phyloP scores from a whole-genome alignment of 2,329 filamentous ascomycete species.

The Clarireedia hainanense region DNA sequence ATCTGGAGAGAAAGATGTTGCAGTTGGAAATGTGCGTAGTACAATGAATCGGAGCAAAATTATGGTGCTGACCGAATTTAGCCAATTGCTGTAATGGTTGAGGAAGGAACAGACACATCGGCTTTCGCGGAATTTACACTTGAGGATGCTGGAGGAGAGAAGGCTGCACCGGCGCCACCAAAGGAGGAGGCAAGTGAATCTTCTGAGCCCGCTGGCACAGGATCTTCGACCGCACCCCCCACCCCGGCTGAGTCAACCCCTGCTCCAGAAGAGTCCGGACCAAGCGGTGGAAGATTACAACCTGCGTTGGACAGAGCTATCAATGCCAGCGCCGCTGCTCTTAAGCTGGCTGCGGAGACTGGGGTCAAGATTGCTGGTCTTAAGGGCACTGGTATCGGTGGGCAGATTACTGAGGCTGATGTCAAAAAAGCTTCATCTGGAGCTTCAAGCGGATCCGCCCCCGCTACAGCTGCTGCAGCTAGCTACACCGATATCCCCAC shows the following conservation, averaged over 20 bases:
- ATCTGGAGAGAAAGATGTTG: slow-evolving; percentile 84
- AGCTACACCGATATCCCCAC: slow-evolving; percentile 78
- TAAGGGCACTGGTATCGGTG: slow-evolving; percentile 81
- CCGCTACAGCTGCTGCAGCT: slow-evolving; percentile 54
- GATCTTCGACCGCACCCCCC: slow-evolving; percentile 51
- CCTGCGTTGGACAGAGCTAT: slow-evolving; percentile 76
- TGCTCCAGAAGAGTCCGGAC: slow-evolving; percentile 61
- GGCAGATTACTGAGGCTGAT: slow-evolving; percentile 85
- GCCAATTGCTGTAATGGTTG: slow-evolving; percentile 94
- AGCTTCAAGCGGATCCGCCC: slow-evolving; percentile 40
- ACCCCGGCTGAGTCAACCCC: slow-evolving; percentile 57
- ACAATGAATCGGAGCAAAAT: slow-evolving; percentile 17
- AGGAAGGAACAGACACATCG: slow-evolving; percentile 79
- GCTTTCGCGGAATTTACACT: slow-evolving; percentile 85
- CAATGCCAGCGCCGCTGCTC: slow-evolving; percentile 62
- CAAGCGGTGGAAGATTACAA: slow-evolving; percentile 70
- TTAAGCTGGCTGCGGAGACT: slow-evolving; percentile 78
- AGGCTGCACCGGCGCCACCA: slow-evolving; percentile 53
- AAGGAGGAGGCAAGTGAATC: slow-evolving; percentile 57
- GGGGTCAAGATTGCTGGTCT: slow-evolving; percentile 68
- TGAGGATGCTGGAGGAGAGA: slow-evolving; percentile 84
- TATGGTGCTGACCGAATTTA: slow-evolving; percentile 36
- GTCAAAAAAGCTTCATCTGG: slow-evolving; percentile 74
- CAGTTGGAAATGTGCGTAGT: slow-evolving; percentile 82
- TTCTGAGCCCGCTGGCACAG: slow-evolving; percentile 50